These are phyloP conservation scores for Debaryomycetaceae sp. DNA, from an alignment of 1,139 yeast genomes.

Conservation along the genomic window DNA sequence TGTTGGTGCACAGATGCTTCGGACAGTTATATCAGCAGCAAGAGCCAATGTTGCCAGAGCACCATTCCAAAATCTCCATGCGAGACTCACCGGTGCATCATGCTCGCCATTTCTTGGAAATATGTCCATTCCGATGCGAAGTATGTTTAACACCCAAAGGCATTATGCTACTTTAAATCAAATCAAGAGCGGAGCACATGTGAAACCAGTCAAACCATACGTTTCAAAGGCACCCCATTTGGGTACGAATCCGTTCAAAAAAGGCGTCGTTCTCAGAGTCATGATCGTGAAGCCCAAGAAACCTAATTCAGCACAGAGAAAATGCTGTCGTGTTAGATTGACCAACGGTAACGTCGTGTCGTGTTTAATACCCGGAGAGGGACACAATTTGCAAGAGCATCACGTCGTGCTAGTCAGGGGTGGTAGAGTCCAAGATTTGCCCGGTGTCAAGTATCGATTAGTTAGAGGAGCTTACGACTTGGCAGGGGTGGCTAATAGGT, in stretches of 20 bases:
- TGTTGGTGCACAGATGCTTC: neutral
- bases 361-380: slow-evolving; percentile 97
- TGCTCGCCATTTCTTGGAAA: neutral
- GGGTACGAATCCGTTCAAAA: slow-evolving; percentile 75
- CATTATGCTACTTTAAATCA: slow-evolving; percentile 71
- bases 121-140: slow-evolving; percentile 1
- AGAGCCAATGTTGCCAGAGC: slow-evolving; percentile 4
- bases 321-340: slow-evolving; percentile 91
- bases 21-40: slow-evolving; percentile 3
- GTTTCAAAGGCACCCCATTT: slow-evolving; percentile 74
- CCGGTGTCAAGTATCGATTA: slow-evolving; percentile 94
- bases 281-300: slow-evolving; percentile 96
- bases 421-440: slow-evolving; percentile 96
- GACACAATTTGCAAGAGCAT: slow-evolving; percentile 98
- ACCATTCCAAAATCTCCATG: neutral
- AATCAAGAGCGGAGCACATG: slow-evolving; percentile 61
- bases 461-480: slow-evolving; percentile 93
- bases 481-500: slow-evolving; percentile 92
- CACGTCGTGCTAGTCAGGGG: slow-evolving; percentile 95
- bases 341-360: slow-evolving; percentile 86
- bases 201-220: slow-evolving; percentile 47
- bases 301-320: slow-evolving; percentile 97
- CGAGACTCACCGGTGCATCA: neutral
- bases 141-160: slow-evolving; percentile 22
- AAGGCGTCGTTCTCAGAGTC: slow-evolving; percentile 92